Percentiles rank a stretch among this genome's conserved stretches.
Evolutionary conservation across 106 monocot genomes (phyloP).

Genomic region (Alisma plantagoaquatica): DNA sequence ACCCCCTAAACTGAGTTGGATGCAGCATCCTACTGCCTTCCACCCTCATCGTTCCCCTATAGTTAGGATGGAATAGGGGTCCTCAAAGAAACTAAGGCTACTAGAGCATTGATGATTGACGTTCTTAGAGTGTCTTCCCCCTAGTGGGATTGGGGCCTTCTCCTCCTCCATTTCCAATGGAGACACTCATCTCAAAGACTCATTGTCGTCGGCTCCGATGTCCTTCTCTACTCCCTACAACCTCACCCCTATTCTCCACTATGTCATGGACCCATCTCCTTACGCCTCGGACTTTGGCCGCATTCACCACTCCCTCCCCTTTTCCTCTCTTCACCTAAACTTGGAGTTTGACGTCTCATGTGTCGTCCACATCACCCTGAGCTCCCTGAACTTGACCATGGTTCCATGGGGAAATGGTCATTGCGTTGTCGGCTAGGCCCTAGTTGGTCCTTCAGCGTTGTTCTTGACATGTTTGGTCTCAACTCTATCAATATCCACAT

Average conservation of each 20-base stretch:
- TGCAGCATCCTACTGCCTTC: too few relatives aligned
- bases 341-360: constrained; percentile 19
- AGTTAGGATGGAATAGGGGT: too few relatives aligned
- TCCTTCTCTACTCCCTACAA: too few relatives aligned
- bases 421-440: constrained; percentile 61
- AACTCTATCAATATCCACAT: constrained; percentile 7
- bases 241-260: too few relatives aligned
- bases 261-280: background rate
- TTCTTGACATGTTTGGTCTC: constrained; percentile 29
- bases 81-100: too few relatives aligned
- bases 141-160: too few relatives aligned
- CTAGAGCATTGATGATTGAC: constrained; percentile 3
- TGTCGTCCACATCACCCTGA: constrained; percentile 13
- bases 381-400: constrained; percentile 20
- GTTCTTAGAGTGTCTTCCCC: background rate
- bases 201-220: too few relatives aligned
- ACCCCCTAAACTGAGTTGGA: too few relatives aligned
- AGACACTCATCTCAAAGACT: background rate
- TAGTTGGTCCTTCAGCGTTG: constrained; percentile 36
- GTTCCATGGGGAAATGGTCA: constrained; percentile 79
- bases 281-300: constrained; percentile 51
- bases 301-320: constrained; percentile 27
- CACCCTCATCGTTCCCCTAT: too few relatives aligned
- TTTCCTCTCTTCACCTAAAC: constrained; percentile 31
- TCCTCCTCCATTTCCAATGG: background rate